Evolutionary conservation across 768 basidiomycete genomes (phyloP).

Genomic region (Russula sp.): DNA sequence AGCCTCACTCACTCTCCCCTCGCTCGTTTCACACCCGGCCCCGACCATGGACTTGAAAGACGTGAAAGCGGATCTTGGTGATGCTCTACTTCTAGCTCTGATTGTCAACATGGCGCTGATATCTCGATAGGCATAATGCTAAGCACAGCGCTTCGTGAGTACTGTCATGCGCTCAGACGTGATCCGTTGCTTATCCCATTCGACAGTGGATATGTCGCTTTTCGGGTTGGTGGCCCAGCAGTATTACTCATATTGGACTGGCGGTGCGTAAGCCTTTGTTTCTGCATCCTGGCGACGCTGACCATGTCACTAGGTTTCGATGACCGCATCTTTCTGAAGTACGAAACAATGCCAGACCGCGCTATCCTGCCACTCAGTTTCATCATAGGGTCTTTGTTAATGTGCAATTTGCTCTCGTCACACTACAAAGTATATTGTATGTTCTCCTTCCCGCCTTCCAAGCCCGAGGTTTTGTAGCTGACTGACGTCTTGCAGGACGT

Average conservation of each 20-base stretch:
- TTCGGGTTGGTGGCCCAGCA: constrained; percentile 1
- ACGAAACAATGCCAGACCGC: too few relatives aligned
- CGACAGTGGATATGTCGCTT: constrained; percentile 1
- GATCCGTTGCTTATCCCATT: background rate
- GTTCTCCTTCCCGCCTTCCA: background rate
- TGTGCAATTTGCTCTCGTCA: constrained; percentile 3
- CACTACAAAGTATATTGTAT: constrained; percentile 1
- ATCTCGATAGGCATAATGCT: background rate
- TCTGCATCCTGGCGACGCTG: background rate
- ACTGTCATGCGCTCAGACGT: background rate
- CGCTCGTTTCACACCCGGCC: background rate
- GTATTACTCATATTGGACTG: background rate
- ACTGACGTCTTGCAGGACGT: background rate
- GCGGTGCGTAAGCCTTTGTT: background rate
- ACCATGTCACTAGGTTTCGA: background rate
- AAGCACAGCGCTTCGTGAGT: background rate
- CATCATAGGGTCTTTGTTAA: constrained; percentile 4
- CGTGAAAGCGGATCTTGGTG: background rate
- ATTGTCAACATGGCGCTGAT: background rate
- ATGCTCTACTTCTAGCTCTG: background rate
- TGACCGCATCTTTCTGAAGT: constrained; percentile 3
- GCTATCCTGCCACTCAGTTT: background rate
- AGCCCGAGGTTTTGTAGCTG: too few relatives aligned
- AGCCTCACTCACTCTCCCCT: background rate
- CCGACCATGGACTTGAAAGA: too few relatives aligned